Percentiles rank a stretch among this genome's conserved stretches.
Conservation (phyloP, 208 protist genomes). For the Leishmania lainsoni region DNA sequence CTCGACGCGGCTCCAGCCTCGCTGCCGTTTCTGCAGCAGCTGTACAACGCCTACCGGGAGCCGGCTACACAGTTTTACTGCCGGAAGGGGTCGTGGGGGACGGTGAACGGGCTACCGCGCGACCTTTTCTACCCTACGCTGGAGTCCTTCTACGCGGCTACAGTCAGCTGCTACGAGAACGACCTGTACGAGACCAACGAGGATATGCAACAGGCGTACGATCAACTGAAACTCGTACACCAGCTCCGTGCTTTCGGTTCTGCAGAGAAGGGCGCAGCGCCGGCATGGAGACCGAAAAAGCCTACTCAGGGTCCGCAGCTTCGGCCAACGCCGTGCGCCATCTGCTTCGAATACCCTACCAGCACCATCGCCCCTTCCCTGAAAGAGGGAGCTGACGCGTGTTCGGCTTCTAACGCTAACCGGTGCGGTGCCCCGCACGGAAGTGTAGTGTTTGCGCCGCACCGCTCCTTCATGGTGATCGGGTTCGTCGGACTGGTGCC, state of each 20-base stretch:
- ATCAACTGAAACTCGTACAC: not conserved
- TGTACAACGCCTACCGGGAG: slow-evolving; percentile 42
- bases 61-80: slow-evolving; percentile 44
- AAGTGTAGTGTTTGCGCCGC: slow-evolving; percentile 23
- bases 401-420: not conserved
- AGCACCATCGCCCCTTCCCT: slow-evolving; percentile 21
- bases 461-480: slow-evolving; percentile 20
- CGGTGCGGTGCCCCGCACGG: slow-evolving; percentile 12
- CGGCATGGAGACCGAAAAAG: not conserved
- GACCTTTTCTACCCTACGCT: slow-evolving; percentile 35
- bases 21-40: slow-evolving; percentile 46
- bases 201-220: slow-evolving; percentile 32
- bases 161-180: slow-evolving; percentile 39
- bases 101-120: slow-evolving; percentile 22
- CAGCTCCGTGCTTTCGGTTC: not conserved
- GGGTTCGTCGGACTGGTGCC: slow-evolving; percentile 32
- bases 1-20: slow-evolving; percentile 12
- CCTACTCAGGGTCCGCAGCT: not conserved
- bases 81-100: slow-evolving; percentile 28
- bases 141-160: slow-evolving; percentile 40
- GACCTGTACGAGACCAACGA: slow-evolving; percentile 46
- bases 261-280: not conserved
- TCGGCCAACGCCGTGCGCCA: slow-evolving; percentile 45
- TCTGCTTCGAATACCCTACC: slow-evolving; percentile 44
- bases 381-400: slow-evolving; percentile 13